Conservation (phyloP, 257 asterid genomes). For the Solanum rostratum region DNA sequence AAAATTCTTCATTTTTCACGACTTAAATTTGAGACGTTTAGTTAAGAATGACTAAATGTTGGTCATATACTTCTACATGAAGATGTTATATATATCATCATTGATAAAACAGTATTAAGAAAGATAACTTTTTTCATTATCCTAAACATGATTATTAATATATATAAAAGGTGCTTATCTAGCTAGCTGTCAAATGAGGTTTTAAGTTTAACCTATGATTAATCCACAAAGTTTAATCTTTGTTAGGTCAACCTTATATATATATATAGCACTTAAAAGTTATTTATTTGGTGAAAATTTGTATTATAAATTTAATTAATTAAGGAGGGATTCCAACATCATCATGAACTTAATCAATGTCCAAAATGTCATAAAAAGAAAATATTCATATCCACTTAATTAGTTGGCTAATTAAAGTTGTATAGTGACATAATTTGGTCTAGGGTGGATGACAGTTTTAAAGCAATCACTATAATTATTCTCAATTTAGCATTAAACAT, state of each 20-base stretch:
- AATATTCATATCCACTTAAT: background rate
- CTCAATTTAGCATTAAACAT: background rate
- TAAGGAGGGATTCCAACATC: background rate
- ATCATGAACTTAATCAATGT: background rate
- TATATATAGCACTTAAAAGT: background rate
- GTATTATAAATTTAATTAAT: background rate
- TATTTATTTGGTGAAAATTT: background rate
- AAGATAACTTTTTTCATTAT: too few relatives aligned
- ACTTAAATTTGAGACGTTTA: background rate
- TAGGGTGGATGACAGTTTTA: conserved; percentile 7
- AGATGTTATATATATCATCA: too few relatives aligned
- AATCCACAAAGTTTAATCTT: background rate
- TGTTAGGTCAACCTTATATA: background rate
- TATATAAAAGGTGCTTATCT: too few relatives aligned
- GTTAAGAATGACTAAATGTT: background rate
- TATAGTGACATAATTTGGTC: background rate
- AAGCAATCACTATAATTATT: background rate
- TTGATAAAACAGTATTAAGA: too few relatives aligned
- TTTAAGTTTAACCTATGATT: background rate
- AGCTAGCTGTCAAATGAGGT: background rate
- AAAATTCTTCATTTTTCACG: background rate
- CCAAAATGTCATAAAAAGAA: background rate
- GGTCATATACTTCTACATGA: background rate
- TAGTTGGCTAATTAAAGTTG: background rate
- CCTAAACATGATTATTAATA: background rate